Conservation (phyloP, 2,329 filamentous ascomycete genomes). For the Parastagonospora avenae region DNA sequence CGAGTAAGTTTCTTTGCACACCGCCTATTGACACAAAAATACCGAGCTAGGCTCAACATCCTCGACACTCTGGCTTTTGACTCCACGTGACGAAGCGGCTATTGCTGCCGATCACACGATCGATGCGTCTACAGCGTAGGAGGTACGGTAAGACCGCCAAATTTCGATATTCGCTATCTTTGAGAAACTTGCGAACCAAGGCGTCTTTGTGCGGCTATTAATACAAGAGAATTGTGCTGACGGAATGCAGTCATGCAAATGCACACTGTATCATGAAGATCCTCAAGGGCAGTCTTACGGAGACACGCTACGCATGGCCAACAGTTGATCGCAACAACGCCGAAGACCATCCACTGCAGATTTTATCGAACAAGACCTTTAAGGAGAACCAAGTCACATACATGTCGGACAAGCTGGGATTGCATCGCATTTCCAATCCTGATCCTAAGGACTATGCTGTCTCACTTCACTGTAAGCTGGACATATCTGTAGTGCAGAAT, state of each 20-base stretch:
- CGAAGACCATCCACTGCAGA: slow-evolving; percentile 59
- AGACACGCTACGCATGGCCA: slow-evolving; percentile 82
- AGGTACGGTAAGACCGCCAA: slow-evolving; percentile 31
- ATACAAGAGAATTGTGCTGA: slow-evolving; percentile 3
- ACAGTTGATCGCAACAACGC: slow-evolving; percentile 52
- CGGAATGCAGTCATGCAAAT: slow-evolving; percentile 57
- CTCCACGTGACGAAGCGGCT: slow-evolving; percentile 37
- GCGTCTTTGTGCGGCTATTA: background rate
- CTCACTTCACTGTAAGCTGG: slow-evolving; percentile 72
- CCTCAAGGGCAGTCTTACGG: slow-evolving; percentile 76
- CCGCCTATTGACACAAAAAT: slow-evolving; percentile 19
- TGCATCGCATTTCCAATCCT: slow-evolving; percentile 82
- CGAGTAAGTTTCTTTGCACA: slow-evolving; percentile 56
- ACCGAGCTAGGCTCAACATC: slow-evolving; percentile 1
- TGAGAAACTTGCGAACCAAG: background rate
- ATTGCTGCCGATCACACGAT: slow-evolving; percentile 32
- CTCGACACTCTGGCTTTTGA: slow-evolving; percentile 9
- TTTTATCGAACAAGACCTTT: slow-evolving; percentile 72
- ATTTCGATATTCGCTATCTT: slow-evolving; percentile 1
- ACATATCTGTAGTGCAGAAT: background rate
- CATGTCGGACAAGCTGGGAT: slow-evolving; percentile 85
- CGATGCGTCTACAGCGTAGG: slow-evolving; percentile 35
- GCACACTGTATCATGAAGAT: slow-evolving; percentile 94
- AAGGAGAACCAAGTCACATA: slow-evolving; percentile 78
- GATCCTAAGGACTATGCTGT: slow-evolving; percentile 75